These are phyloP conservation scores for Sophora flavescens DNA, from an alignment of 306 rosid genomes.

Conservation along the genomic window DNA sequence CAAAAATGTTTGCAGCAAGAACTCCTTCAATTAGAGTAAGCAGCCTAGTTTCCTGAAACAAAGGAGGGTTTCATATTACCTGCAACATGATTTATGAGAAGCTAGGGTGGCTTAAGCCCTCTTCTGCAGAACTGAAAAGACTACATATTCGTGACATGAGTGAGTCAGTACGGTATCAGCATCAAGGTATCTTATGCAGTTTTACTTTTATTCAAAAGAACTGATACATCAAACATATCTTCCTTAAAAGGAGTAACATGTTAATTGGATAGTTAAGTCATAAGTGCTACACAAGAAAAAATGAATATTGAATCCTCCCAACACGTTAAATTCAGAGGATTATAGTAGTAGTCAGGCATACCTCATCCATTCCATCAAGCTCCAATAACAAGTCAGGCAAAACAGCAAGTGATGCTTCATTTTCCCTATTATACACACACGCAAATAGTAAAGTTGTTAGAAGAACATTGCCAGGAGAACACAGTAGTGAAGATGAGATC, in stretches of 20 bases:
- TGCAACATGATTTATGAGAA: slow-evolving; percentile 36
- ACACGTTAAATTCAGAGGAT: slow-evolving; percentile 30
- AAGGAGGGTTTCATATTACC: slow-evolving; percentile 36
- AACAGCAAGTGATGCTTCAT: slow-evolving; percentile 99
- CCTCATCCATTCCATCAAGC: slow-evolving; percentile 95
- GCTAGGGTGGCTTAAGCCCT: slow-evolving; percentile 20
- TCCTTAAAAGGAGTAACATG: background rate
- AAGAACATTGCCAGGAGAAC: slow-evolving; percentile 17
- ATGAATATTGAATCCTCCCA: slow-evolving; percentile 19
- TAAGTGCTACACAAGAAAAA: slow-evolving; percentile 10
- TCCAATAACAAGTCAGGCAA: slow-evolving; percentile 89
- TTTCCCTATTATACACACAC: slow-evolving; percentile 69
- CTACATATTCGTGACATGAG: background rate
- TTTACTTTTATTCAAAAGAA: slow-evolving; percentile 18
- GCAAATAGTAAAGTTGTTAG: slow-evolving; percentile 17
- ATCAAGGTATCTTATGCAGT: slow-evolving; percentile 27
- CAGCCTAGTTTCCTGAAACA: slow-evolving; percentile 83
- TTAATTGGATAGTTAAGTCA: slow-evolving; percentile 11
- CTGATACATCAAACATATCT: background rate
- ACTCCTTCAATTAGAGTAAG: slow-evolving; percentile 95
- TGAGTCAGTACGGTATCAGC: background rate
- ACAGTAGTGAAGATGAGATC: slow-evolving; percentile 2
- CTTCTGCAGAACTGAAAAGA: slow-evolving; percentile 21
- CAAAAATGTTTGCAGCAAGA: slow-evolving; percentile 97
- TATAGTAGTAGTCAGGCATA: slow-evolving; percentile 45